Conservation (phyloP, 805 yeast genomes). For the Starmerella asiatica region DNA sequence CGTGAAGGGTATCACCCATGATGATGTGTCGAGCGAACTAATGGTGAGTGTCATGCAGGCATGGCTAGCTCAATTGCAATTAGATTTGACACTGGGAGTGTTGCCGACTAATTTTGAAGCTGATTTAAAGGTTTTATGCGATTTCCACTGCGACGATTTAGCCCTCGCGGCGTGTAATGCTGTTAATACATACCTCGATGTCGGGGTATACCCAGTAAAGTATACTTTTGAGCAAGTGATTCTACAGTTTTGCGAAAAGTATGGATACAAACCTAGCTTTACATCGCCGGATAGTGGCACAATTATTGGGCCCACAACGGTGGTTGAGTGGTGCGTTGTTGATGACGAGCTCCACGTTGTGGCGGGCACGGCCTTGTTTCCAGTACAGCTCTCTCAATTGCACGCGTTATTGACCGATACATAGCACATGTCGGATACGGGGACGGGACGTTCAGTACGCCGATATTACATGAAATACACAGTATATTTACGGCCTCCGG, state of each 20-base stretch:
- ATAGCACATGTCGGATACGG: no score
- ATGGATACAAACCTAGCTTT: not conserved
- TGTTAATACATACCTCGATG: not conserved
- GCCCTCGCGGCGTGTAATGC: not conserved
- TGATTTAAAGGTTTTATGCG: no score
- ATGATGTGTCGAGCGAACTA: no score
- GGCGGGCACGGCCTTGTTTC: not conserved
- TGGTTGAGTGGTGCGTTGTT: not conserved
- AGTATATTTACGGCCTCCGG: no score
- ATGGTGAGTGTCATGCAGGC: no score
- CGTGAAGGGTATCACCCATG: no score
- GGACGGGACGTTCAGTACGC: no score
- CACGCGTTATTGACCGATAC: not conserved
- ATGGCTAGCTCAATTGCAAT: no score
- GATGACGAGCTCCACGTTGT: not conserved
- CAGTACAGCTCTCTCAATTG: not conserved
- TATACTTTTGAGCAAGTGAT: not conserved
- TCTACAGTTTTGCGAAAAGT: not conserved
- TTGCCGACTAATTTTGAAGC: no score
- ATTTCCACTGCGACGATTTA: no score
- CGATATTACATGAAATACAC: no score
- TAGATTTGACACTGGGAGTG: no score
- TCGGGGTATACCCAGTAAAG: not conserved
- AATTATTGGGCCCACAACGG: not conserved
- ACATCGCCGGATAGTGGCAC: not conserved